phyloP scores from a whole-genome alignment of 768 basidiomycete genomes.

The Kwoniella sp. region DNA sequence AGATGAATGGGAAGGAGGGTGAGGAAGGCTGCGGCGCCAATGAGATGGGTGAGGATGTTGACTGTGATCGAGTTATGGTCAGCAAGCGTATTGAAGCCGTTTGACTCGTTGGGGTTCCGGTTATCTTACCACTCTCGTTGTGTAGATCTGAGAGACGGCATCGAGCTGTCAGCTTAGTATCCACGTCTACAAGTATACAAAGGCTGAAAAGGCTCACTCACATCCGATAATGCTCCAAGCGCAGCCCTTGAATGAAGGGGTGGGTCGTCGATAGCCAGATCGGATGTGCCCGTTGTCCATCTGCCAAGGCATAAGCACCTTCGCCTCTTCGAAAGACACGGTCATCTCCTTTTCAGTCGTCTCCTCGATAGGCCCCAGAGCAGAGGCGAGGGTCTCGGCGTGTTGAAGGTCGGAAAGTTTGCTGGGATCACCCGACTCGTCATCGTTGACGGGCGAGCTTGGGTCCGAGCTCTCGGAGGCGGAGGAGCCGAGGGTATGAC shows the following conservation, averaged over 20 bases:
- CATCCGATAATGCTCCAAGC: conserved; percentile 44
- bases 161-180: not conserved
- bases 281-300: conserved; percentile 52
- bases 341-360: not conserved
- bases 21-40: conserved; percentile 66
- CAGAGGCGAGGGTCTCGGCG: not conserved
- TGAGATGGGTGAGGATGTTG: conserved; percentile 82
- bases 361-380: not conserved
- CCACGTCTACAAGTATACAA: not conserved
- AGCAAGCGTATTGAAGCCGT: conserved; percentile 16
- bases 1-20: conserved; percentile 62
- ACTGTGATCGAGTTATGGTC: conserved; percentile 59
- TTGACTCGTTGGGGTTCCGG: not conserved
- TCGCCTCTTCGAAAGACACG: conserved; percentile 45
- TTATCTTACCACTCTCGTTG: conserved; percentile 50
- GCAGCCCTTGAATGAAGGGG: conserved; percentile 30
- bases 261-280: conserved; percentile 46
- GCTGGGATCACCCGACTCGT: not conserved
- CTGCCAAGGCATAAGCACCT: conserved; percentile 47
- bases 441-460: not conserved
- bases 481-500: not conserved
- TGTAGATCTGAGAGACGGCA: conserved; percentile 40
- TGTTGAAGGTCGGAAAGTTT: not conserved
- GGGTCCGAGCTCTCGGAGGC: not conserved
- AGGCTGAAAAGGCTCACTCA: conserved; percentile 19